Evolutionary conservation across 2,329 filamentous ascomycete species (phyloP), one percentile per base, ranked within the genome.

Genomic region (Talaromyces amestolkiae): DNA sequence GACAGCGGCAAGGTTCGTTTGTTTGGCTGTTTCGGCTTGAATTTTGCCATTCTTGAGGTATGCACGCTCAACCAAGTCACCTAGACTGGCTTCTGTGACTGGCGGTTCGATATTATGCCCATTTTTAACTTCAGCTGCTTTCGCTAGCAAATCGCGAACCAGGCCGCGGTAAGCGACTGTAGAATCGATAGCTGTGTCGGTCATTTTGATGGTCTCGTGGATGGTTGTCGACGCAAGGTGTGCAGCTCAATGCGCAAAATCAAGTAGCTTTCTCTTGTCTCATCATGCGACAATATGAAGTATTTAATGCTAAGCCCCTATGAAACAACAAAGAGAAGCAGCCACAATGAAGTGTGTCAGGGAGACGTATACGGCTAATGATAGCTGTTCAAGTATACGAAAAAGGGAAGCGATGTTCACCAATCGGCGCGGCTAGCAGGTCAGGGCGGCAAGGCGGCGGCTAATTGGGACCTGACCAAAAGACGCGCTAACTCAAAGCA

Each of bases 21-120:
- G 87, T 53, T 85, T 85, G 66, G 72, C 81, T 41, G 51, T 24
- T 35, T 66, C 64, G n/a, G 49, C 17, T 43, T 47, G 61, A 43
- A 43, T 22, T 22, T n/a, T 43, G 35, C 61, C 43, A n/a, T 49
- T 63, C 27, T 66, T 53, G 11, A 27, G 15, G 69, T 83, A 82
- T 24, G 86, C 79, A 53, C 71, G 68, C 75, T 75, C 67, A 82
- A 79, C 71, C 6, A 69, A 65, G 31, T 78, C 76, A 13, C 78
- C 78, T 17, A 81, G 72, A 35, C 92, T 87, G 61, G 86, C 81
- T 74, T 93, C 90, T 33, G 86, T 87, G 68, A 97, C 83, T 3
- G 89, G 87, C 13, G 91, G 91, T 71, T 97, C 92, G 69, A 93
- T 86, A 22, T 84, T 81, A 22, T 82, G 76, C 41, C 83, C 81